Evolutionary conservation across 371 early-diverging fungal genomes (phyloP).

Genomic region (Lichtheimia hyalospora): DNA sequence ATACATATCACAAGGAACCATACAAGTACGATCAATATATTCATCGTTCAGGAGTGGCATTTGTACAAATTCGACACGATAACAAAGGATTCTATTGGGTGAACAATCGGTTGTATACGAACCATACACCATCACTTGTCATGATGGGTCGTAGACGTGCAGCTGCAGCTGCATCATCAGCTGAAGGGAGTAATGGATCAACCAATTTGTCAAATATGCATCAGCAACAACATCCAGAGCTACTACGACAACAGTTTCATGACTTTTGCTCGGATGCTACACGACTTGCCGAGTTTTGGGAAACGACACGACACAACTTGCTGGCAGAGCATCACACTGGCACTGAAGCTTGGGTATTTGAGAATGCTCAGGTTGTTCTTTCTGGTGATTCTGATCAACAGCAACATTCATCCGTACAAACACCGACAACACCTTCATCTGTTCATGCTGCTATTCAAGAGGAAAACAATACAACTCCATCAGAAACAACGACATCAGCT

Average conservation of each 20-base stretch:
- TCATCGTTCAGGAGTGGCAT: conserved; percentile 88
- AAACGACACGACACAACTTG: conserved; percentile 42
- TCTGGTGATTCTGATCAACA: too few relatives aligned
- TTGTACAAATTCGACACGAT: conserved; percentile 82
- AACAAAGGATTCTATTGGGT: conserved; percentile 87
- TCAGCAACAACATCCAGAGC: conserved; percentile 37
- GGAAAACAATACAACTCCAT: too few relatives aligned
- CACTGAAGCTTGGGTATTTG: conserved; percentile 37
- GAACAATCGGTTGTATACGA: conserved; percentile 80
- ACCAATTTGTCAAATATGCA: conserved; percentile 23
- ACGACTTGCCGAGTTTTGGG: conserved; percentile 64
- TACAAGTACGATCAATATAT: conserved; percentile 88
- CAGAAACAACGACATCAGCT: too few relatives aligned
- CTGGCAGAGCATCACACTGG: conserved; percentile 16
- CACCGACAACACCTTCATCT: too few relatives aligned
- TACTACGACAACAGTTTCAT: conserved; percentile 52
- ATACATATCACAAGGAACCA: conserved; percentile 69
- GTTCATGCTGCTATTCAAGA: too few relatives aligned
- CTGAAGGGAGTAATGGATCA: too few relatives aligned
- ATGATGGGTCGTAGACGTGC: conserved; percentile 30
- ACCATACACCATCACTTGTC: conserved; percentile 57
- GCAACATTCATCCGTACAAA: too few relatives aligned
- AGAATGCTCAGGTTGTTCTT: conserved; percentile 21
- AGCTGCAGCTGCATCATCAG: conserved; percentile 16
- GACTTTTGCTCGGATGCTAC: conserved; percentile 54